Percentiles rank a stretch among this genome's conserved stretches.
These are phyloP conservation scores for Peltaster fructicola DNA, from an alignment of 2,329 filamentous ascomycete species.

Conservation along the genomic window DNA sequence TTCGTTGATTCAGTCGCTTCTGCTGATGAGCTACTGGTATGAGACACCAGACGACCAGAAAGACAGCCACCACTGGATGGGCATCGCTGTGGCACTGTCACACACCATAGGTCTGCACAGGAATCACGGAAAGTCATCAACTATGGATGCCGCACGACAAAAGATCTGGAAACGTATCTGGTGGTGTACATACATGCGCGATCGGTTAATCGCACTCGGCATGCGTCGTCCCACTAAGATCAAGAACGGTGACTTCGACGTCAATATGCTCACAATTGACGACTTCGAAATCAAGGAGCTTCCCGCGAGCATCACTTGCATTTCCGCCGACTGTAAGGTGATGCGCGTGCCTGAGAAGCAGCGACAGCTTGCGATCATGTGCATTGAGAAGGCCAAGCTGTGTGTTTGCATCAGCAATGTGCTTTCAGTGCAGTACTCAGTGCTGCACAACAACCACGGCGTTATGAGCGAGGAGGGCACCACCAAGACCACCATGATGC, in stretches of 20 bases:
- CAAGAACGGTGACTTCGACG: conserved; percentile 84
- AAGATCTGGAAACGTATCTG: conserved; percentile 88
- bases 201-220: conserved; percentile 77
- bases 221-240: conserved; percentile 88
- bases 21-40: conserved; percentile 96
- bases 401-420: conserved; percentile 82
- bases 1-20: conserved; percentile 67
- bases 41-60: conserved; percentile 94
- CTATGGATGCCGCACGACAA: conserved; percentile 55
- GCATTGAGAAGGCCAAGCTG: conserved; percentile 77
- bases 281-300: conserved; percentile 62
- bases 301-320: conserved; percentile 47
- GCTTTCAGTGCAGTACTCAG: conserved; percentile 79
- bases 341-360: conserved; percentile 57
- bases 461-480: conserved; percentile 51
- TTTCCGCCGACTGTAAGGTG: conserved; percentile 52
- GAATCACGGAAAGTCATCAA: conserved; percentile 54
- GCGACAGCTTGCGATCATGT: conserved; percentile 66
- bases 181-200: conserved; percentile 96
- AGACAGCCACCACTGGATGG: conserved; percentile 98
- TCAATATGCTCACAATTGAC: conserved; percentile 67
- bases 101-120: conserved; percentile 88
- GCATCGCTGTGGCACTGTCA: conserved; percentile 78
- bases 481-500: conserved; percentile 61
- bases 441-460: conserved; percentile 67